phyloP scores from a whole-genome alignment of 345 rosid species.

The Melaleuca alternifolia region DNA sequence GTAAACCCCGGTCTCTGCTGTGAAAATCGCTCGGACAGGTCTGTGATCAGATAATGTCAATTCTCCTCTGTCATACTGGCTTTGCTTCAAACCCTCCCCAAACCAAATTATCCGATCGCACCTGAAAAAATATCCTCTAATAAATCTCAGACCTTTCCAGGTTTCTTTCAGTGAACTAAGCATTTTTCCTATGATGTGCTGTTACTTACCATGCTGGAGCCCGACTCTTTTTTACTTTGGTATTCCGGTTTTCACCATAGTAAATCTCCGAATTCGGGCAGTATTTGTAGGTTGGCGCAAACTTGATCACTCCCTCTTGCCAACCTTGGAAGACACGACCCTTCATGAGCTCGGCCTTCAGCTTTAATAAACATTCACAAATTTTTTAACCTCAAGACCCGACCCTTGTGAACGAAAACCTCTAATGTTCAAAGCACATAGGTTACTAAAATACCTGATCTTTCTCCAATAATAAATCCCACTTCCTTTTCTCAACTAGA shows the following conservation, averaged over 20 bases:
- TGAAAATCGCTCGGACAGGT: conserved; percentile 17
- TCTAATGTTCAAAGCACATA: background rate
- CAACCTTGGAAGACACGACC: conserved; percentile 15
- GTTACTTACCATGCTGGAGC: conserved; percentile 1
- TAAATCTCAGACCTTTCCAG: background rate
- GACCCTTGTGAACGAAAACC: background rate
- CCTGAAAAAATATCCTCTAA: conserved; percentile 2
- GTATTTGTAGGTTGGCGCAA: conserved; percentile 12
- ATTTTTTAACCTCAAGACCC: background rate
- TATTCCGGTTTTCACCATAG: background rate
- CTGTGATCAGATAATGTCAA: conserved; percentile 22
- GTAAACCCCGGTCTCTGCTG: background rate
- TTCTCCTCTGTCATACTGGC: conserved; percentile 13
- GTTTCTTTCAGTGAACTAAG: background rate
- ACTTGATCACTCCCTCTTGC: conserved; percentile 10
- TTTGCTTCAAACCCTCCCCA: conserved; percentile 19
- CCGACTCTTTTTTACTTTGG: background rate
- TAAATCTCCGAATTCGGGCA: conserved; percentile 7
- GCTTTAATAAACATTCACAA: background rate
- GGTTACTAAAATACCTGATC: conserved; percentile 7
- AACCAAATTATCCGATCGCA: conserved; percentile 29
- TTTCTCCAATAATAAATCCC: background rate
- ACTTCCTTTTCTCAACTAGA: conserved; percentile 1
- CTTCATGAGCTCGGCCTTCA: conserved; percentile 13
- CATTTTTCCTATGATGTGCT: background rate